Base-by-base conservation (phyloP, 495 filamentous ascomycete species). In the Tuber calosporum region DNA sequence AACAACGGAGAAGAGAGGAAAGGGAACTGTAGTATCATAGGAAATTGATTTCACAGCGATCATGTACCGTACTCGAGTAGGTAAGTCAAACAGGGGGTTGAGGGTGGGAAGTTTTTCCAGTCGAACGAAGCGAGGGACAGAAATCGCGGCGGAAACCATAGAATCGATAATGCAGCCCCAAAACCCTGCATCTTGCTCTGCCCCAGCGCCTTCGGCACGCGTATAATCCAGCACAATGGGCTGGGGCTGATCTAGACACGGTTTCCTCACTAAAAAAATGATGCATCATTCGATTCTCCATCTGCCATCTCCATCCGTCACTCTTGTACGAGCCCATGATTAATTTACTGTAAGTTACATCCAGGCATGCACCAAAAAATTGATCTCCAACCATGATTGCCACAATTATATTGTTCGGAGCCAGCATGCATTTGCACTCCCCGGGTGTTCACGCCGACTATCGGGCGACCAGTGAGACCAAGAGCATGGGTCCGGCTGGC, bases 181-280 rank as follows among this genome's bases (percentile, higher is more conserved):
- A 34, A 62, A 34, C 53, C 53, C 53, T 62, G 53, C 53, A 62
- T 62, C 26, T 26, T 34, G 26, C 53, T 62, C 26, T 19, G 53
- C 53, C 42, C 68, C 70, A 66, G 68, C 53, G 48, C 70, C 75
- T 77, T 70, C 67, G 38, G 62, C 68, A 70, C 71, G 75, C 76
- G 75, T 78, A 78, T 69, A 78, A 78, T 71, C 73, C 75, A 78
- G 76, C 76, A 78, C 76, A 78, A 78, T 68, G 58, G 67, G 77
- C 26, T 69, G 76, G 68, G 76, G 76, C 70, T 78, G 76, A 78
- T 77, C 74, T 70, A 78, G 76, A 78, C 76, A 78, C 76, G 76
- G 76, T 78, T 78, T 78, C 76, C 76, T 78, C 69, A 71, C 43
- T 26, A 34, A 13, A 8, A 58, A 62, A 62, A 34, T 62, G 53